phyloP scores from a whole-genome alignment of 495 filamentous ascomycete species.

The Xylaria bambusicola region DNA sequence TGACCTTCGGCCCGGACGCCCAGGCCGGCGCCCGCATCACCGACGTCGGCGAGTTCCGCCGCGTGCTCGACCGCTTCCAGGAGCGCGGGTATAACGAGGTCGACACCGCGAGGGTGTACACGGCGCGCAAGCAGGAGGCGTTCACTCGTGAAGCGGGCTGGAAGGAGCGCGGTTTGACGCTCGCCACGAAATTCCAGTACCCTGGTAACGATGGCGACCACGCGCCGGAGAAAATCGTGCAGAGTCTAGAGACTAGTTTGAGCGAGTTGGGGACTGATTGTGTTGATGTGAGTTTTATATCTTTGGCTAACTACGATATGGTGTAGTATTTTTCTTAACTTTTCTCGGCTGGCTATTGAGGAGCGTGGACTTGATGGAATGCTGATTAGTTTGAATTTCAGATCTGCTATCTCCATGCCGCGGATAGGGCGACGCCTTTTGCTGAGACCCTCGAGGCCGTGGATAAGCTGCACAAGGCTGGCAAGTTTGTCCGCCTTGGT shows the following conservation, averaged over 20 bases:
- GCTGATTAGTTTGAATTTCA: neutral
- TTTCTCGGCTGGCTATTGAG: neutral
- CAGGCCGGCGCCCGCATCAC: constrained; percentile 69
- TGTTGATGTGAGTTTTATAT: constrained; percentile 58
- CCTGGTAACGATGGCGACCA: constrained; percentile 61
- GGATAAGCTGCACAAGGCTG: constrained; percentile 80
- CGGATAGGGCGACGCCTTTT: constrained; percentile 78
- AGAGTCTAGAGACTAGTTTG: constrained; percentile 64
- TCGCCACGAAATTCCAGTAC: constrained; percentile 83
- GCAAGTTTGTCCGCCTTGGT: constrained; percentile 82
- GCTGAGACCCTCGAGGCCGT: constrained; percentile 75
- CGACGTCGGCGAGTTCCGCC: constrained; percentile 62
- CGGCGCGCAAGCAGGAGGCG: constrained; percentile 74
- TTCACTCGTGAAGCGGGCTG: constrained; percentile 76
- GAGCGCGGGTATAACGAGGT: constrained; percentile 74
- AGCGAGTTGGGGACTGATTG: constrained; percentile 71
- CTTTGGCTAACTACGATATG: too few species aligned
- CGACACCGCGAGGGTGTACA: constrained; percentile 77
- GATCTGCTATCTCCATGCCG: constrained; percentile 85
- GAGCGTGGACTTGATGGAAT: neutral
- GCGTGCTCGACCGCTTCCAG: constrained; percentile 69
- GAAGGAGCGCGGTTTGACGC: constrained; percentile 77
- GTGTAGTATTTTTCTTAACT: too few species aligned
- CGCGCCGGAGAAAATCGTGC: constrained; percentile 59
- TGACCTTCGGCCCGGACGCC: constrained; percentile 61